phyloP scores from a whole-genome alignment of 2,329 filamentous ascomycete species.

The Aspergillus chevalieri region DNA sequence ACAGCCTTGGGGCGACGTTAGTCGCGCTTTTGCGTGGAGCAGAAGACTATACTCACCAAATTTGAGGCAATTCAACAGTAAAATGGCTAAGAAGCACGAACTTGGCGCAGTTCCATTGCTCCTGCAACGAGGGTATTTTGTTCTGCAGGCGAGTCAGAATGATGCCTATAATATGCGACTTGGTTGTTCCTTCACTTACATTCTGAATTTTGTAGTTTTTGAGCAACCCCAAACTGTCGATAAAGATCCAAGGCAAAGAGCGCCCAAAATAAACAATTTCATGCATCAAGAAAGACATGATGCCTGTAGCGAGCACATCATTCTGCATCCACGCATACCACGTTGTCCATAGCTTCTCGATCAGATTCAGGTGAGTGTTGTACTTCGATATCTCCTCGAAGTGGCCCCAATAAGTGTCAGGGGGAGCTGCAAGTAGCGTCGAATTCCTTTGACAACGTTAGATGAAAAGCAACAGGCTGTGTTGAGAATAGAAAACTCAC shows the following conservation, averaged over 20 bases:
- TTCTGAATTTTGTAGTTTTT: constrained; percentile 92
- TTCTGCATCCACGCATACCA: constrained; percentile 99
- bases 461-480: background rate
- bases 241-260: constrained; percentile 82
- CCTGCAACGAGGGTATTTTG: constrained; percentile 86
- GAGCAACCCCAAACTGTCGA: constrained; percentile 81
- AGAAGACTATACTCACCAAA: constrained; percentile 55
- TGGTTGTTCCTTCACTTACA: constrained; percentile 44
- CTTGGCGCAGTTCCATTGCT: constrained; percentile 91
- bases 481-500: constrained; percentile 10
- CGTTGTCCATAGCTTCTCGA: constrained; percentile 85
- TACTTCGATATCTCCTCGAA: constrained; percentile 60
- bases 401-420: constrained; percentile 59
- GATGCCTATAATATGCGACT: background rate
- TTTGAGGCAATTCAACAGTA: constrained; percentile 95
- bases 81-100: constrained; percentile 93
- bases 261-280: constrained; percentile 92
- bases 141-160: constrained; percentile 36
- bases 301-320: constrained; percentile 89
- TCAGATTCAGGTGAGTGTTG: constrained; percentile 80
- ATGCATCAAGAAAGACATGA: constrained; percentile 96
- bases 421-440: constrained; percentile 35
- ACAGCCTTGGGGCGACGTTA: constrained; percentile 51
- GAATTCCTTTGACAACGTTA: constrained; percentile 39
- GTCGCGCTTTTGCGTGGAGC: background rate